Conservation (phyloP, 192 early-diverging fungal genomes). For the Umbelopsis sp. region DNA sequence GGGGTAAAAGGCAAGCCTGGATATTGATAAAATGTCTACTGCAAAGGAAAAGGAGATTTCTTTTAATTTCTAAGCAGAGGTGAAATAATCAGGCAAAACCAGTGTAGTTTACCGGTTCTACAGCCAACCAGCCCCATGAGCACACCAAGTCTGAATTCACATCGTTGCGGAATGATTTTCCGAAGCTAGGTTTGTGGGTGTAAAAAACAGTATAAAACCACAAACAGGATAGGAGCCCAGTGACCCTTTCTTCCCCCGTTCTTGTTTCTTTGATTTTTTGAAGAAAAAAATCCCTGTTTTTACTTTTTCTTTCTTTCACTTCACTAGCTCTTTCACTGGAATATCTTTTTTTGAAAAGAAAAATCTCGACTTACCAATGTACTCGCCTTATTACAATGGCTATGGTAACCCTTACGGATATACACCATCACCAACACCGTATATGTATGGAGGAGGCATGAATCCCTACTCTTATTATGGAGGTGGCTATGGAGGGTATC, state of each 20-base stretch:
- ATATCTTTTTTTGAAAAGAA: neutral
- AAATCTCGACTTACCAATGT: neutral
- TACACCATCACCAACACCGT: constrained; percentile 12
- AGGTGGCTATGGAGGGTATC: neutral
- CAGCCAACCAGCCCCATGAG: neutral
- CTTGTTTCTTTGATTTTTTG: neutral
- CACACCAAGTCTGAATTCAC: neutral
- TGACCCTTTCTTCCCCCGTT: constrained; percentile 11
- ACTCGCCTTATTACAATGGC: constrained; percentile 11
- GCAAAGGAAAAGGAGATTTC: neutral
- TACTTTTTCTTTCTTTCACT: neutral
- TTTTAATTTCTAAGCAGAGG: neutral
- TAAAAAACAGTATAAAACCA: neutral
- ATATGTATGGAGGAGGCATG: constrained; percentile 16
- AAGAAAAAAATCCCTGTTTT: neutral
- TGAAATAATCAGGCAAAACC: neutral
- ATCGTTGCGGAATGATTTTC: constrained; percentile 6
- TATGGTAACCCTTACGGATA: constrained; percentile 9
- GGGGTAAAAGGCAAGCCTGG: no score
- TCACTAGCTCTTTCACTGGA: neutral
- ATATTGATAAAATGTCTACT: no score
- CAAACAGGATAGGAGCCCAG: neutral
- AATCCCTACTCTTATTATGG: constrained; percentile 2
- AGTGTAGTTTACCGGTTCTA: neutral
- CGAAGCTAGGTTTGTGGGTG: neutral